A percentile compares a stretch with the other conserved stretches of the same genome.
Evolutionary conservation across 1,284 basidiomycete species (phyloP).

Genomic region (Paramarasmius palmivorus): DNA sequence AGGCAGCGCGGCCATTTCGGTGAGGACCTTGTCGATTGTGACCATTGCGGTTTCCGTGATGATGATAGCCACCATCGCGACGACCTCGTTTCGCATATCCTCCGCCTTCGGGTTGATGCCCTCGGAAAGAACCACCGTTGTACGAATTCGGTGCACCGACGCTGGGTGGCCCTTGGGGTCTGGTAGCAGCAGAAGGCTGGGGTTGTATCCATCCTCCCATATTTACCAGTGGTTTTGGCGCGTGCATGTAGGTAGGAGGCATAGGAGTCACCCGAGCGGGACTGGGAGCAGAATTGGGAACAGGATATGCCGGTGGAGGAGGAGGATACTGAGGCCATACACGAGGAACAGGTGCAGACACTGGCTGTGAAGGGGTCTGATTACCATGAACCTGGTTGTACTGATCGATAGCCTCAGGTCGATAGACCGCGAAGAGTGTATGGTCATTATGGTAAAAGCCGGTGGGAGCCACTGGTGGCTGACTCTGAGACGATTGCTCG

Average conservation of each 20-base stretch:
- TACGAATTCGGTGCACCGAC: background rate
- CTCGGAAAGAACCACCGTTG: slow-evolving; percentile 5
- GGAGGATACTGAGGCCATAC: slow-evolving; percentile 8
- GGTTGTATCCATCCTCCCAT: background rate
- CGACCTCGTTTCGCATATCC: slow-evolving; percentile 12
- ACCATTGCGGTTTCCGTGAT: slow-evolving; percentile 1
- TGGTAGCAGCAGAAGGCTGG: background rate
- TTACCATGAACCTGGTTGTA: slow-evolving; percentile 41
- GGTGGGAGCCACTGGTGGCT: slow-evolving; percentile 63
- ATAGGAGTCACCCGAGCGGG: slow-evolving; percentile 1
- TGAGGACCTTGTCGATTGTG: slow-evolving; percentile 4
- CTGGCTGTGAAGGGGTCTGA: slow-evolving; percentile 6
- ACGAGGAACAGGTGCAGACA: background rate
- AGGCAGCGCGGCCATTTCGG: background rate
- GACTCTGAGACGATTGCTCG: slow-evolving; percentile 30
- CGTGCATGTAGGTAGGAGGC: background rate
- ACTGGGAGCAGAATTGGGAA: background rate
- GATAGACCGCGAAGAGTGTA: slow-evolving; percentile 68
- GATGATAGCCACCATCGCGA: background rate
- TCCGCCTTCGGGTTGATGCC: background rate
- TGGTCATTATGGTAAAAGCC: slow-evolving; percentile 75
- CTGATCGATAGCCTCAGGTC: slow-evolving; percentile 62
- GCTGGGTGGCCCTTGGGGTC: background rate
- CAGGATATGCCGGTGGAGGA: background rate
- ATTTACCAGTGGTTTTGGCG: background rate